Percentiles rank a stretch among this genome's conserved stretches.
Conservation (phyloP, 2,329 filamentous ascomycete genomes). For the Cercospora sesami region DNA sequence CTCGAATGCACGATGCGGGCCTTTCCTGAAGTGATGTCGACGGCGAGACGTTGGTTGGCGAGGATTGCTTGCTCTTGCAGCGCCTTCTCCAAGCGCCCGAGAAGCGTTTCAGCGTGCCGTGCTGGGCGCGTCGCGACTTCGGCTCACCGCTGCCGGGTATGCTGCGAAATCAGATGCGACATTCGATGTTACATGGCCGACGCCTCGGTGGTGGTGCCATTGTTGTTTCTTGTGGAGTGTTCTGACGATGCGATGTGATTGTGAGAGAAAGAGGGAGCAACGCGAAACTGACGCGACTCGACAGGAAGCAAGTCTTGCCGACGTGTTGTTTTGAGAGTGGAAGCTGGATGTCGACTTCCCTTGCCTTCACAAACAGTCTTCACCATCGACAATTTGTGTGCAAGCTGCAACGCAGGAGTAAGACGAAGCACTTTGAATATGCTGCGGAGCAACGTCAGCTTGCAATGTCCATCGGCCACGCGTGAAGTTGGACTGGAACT, state of each 20-base stretch:
- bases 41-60: slow-evolving; percentile 12
- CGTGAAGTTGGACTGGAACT: not conserved
- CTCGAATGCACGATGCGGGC: slow-evolving; percentile 12
- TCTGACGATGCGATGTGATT: not conserved
- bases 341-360: too few relatives aligned
- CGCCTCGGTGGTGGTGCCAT: not conserved
- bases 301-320: not conserved
- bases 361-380: not conserved
- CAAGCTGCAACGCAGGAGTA: not conserved
- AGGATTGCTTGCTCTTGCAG: slow-evolving; percentile 16
- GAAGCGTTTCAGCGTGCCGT: slow-evolving; percentile 14
- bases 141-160: not conserved
- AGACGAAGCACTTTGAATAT: not conserved
- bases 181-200: not conserved
- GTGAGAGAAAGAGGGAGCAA: not conserved
- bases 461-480: not conserved
- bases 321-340: not conserved
- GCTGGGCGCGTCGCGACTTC: slow-evolving; percentile 10
- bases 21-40: slow-evolving; percentile 10
- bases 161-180: not conserved
- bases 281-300: slow-evolving; percentile 2
- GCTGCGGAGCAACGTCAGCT: not conserved
- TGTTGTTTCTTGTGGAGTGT: not conserved
- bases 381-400: not conserved
- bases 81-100: slow-evolving; percentile 17